Evolutionary conservation across 73 alveolate genomes (phyloP).

Genomic region (Paramecium biaurelia): DNA sequence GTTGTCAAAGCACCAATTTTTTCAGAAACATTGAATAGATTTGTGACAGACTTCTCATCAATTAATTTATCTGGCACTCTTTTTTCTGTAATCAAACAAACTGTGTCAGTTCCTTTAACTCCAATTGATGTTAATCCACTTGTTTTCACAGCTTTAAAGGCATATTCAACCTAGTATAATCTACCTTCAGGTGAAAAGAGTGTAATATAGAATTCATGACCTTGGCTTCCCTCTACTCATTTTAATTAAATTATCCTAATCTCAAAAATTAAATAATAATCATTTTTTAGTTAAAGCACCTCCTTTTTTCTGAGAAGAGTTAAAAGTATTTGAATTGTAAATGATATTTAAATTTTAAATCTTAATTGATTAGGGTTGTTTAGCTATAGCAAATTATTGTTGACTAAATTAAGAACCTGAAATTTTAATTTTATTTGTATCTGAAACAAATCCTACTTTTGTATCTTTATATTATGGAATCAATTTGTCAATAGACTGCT

Average conservation of each 20-base stretch:
- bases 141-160: conserved; percentile 93
- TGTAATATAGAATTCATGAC: conserved; percentile 83
- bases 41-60: conserved; percentile 91
- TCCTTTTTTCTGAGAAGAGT: neutral
- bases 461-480: neutral
- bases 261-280: neutral
- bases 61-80: conserved; percentile 91
- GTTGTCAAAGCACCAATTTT: conserved; percentile 88
- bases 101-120: conserved; percentile 92
- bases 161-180: conserved; percentile 92
- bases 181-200: conserved; percentile 96
- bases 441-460: neutral
- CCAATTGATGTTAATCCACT: conserved; percentile 94
- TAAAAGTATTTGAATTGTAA: conserved; percentile 21
- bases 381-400: neutral
- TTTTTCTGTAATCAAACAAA: conserved; percentile 72
- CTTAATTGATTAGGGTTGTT: conserved; percentile 26
- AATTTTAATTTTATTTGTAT: neutral
- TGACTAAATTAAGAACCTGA: neutral
- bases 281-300: conserved; percentile 30
- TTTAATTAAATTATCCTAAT: conserved; percentile 42
- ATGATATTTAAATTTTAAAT: conserved; percentile 36
- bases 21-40: conserved; percentile 82
- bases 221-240: conserved; percentile 62
- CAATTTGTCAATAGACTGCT: conserved; percentile 41